Percentiles rank a stretch among this genome's conserved stretches.
These are phyloP conservation scores for Myrmaecium sp. DNA, from an alignment of 2,329 filamentous ascomycete genomes.

Conservation along the genomic window DNA sequence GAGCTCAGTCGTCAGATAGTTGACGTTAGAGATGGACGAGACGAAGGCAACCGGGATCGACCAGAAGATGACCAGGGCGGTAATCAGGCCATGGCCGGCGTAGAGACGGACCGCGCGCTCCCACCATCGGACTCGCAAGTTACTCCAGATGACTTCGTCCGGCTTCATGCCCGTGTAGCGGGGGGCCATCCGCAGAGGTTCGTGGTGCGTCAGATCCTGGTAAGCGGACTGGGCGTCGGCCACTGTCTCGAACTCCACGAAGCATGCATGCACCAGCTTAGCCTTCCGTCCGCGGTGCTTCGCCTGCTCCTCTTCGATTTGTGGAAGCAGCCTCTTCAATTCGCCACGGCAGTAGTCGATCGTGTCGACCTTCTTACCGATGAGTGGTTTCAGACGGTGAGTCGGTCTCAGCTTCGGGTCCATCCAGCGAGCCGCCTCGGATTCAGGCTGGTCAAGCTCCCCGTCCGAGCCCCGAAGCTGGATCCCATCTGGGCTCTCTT, in stretches of 20 bases:
- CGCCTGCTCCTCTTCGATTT: conserved; percentile 50
- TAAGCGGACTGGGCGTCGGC: conserved; percentile 70
- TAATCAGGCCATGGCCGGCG: conserved; percentile 21
- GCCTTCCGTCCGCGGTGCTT: conserved; percentile 49
- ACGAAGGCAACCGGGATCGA: conserved; percentile 28
- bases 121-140: conserved; percentile 21
- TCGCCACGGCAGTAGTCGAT: conserved; percentile 72
- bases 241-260: conserved; percentile 75
- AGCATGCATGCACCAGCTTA: conserved; percentile 57
- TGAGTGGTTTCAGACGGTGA: conserved; percentile 23
- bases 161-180: conserved; percentile 27
- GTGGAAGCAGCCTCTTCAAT: conserved; percentile 54
- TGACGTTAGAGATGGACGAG: conserved; percentile 28
- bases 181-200: conserved; percentile 24
- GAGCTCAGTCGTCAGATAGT: conserved; percentile 21
- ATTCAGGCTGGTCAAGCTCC: too few species aligned
- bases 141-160: conserved; percentile 30
- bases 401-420: conserved; percentile 23
- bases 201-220: conserved; percentile 65
- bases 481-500: neutral
- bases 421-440: conserved; percentile 10
- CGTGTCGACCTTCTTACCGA: conserved; percentile 40
- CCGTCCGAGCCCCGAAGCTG: too few species aligned
- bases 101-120: conserved; percentile 16
- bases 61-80: conserved; percentile 28